Evolutionary conservation across 495 filamentous ascomycete species (phyloP), one percentile per base, ranked within the genome.

Genomic region (Penicillium dipodomyicola): DNA sequence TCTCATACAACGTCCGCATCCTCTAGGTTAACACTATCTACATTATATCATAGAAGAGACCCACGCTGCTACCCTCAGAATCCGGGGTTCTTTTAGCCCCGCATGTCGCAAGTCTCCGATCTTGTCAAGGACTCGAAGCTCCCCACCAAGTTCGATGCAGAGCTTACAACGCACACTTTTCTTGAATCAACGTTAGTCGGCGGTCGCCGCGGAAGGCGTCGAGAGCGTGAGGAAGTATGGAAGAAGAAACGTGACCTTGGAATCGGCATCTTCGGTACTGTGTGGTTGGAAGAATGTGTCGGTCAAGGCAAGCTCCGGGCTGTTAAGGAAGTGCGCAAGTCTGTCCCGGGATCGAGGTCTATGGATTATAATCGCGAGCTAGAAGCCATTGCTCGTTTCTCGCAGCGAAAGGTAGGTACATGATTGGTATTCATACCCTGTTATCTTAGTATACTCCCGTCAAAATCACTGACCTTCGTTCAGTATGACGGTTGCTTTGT

Each of bases 81-180:
- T 15, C 33, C 14, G 14, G 32, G 12, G 33, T 15, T 14, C 12
- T 35, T 35, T 12, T 15, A 15, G 46, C 50, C 46, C 54, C 55
- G 54, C 48, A 61, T 61, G 62, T 58, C 54, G 23, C 58, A 58
- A 52, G 9, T 54, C 11, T 60, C 61, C 3, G 62, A 61, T 32
- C 58, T 64, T n/a, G 58, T 61, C 19, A 54, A 52, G 23, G 62
- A 61, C 55, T 49, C 62, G 40, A 61, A 52, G 35, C 48, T 64
- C 25, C 39, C 46, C 14, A 61, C 58, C 35, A 56, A 54, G 25
- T 37, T 61, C 42, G 58, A 56, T 30, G 25, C 47, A 14, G 55
- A 58, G n/a, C 39, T 37, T 41, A 58, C 50, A 12, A 64, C 42
- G 23, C 60, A 59, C 42, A 59, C 62, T 11, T 64, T 61, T 53